Conservation (phyloP, 1,284 basidiomycete genomes). For the Hortiboletus rubellus region DNA sequence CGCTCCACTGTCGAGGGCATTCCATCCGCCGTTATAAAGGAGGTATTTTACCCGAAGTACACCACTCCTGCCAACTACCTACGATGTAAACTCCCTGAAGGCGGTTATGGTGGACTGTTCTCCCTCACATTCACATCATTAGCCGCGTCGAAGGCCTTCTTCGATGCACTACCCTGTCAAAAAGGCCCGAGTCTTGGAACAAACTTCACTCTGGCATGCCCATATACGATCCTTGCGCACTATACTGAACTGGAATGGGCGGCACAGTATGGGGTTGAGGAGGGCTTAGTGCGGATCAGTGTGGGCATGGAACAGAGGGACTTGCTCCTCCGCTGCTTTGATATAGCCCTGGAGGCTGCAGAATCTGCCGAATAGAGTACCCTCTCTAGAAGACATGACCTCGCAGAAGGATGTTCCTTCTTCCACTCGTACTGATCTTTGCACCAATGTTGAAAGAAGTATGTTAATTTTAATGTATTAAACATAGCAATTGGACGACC, state of each 20-base stretch:
- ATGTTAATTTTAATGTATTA: not conserved
- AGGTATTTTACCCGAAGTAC: slow-evolving; percentile 91
- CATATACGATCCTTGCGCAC: slow-evolving; percentile 94
- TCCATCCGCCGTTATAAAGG: slow-evolving; percentile 57
- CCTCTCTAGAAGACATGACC: not conserved
- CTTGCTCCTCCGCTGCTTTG: slow-evolving; percentile 63
- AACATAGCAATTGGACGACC: not conserved
- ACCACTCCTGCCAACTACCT: slow-evolving; percentile 75
- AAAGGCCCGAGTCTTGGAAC: slow-evolving; percentile 96
- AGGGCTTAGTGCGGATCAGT: slow-evolving; percentile 82
- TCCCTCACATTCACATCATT: slow-evolving; percentile 81
- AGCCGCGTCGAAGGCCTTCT: slow-evolving; percentile 79
- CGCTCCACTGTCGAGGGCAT: slow-evolving; percentile 48
- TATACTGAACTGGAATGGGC: slow-evolving; percentile 94
- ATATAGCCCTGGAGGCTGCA: slow-evolving; percentile 67
- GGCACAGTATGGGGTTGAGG: slow-evolving; percentile 81
- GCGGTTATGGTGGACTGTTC: slow-evolving; percentile 92
- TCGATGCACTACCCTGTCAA: slow-evolving; percentile 78
- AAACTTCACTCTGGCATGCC: slow-evolving; percentile 93
- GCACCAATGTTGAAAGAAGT: not conserved
- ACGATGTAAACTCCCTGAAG: slow-evolving; percentile 53
- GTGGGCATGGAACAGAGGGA: slow-evolving; percentile 86
- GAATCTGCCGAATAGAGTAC: slow-evolving; percentile 38
- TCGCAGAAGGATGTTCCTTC: not conserved
- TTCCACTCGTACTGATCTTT: not conserved